A percentile compares a stretch with the other conserved stretches of the same genome.
Evolutionary conservation across 192 early-diverging fungal species (phyloP).

Genomic region (Podila horticola): DNA sequence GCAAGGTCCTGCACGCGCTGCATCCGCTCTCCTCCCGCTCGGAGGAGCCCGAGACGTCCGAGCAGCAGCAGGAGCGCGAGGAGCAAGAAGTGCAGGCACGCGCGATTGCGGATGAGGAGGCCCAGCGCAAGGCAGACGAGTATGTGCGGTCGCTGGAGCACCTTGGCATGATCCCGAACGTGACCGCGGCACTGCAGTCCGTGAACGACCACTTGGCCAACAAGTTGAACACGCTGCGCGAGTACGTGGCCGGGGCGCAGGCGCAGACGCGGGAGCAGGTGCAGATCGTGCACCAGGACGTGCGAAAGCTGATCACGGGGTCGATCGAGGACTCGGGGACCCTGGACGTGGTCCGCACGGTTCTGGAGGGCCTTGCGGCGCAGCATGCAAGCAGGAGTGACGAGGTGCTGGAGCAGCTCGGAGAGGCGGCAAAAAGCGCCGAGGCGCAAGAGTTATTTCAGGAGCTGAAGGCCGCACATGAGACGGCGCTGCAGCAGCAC

Average conservation of each 20-base stretch:
- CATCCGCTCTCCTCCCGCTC: background rate
- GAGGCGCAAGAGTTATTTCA: slow-evolving; percentile 1
- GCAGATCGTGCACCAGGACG: background rate
- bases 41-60: background rate
- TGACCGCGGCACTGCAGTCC: slow-evolving; percentile 15
- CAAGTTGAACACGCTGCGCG: background rate
- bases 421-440: slow-evolving; percentile 1
- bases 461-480: background rate
- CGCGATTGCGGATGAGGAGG: background rate
- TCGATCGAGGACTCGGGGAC: background rate
- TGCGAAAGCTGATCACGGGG: background rate
- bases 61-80: background rate
- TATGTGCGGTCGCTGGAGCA: background rate
- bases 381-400: background rate
- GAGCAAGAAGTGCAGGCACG: background rate
- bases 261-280: background rate
- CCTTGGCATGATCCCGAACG: slow-evolving; percentile 8
- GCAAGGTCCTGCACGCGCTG: slow-evolving; percentile 6
- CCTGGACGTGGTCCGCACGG: background rate
- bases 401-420: background rate
- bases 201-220: slow-evolving; percentile 1
- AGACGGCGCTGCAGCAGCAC: background rate
- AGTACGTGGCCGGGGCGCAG: background rate
- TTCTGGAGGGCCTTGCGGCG: background rate
- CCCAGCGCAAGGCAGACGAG: background rate